A percentile compares a stretch with the other conserved stretches of the same genome.
These are phyloP conservation scores for Penicillium maclennaniae DNA, from an alignment of 495 filamentous ascomycete genomes.

Conservation along the genomic window DNA sequence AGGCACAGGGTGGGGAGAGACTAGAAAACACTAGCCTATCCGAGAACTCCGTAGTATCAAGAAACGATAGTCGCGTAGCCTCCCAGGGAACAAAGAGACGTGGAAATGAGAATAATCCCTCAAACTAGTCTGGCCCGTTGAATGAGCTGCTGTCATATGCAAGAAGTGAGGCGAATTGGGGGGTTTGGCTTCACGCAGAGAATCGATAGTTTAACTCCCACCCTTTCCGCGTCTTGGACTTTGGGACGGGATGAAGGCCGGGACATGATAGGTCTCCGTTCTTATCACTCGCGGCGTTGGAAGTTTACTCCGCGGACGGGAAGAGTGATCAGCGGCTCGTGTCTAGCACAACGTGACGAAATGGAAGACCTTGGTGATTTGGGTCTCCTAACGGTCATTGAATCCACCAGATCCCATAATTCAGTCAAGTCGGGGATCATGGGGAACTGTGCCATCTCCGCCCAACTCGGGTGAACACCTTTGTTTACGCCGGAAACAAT, in stretches of 20 bases:
- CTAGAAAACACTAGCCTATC: conserved; percentile 2
- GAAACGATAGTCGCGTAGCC: background rate
- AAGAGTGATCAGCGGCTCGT: conserved; percentile 10
- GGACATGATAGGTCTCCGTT: conserved; percentile 12
- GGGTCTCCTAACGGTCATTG: background rate
- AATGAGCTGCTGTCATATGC: conserved; percentile 1
- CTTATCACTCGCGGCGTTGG: background rate
- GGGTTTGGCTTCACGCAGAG: background rate
- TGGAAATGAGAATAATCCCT: background rate
- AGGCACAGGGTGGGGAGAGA: conserved; percentile 1
- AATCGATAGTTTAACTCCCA: conserved; percentile 7
- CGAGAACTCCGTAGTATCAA: background rate
- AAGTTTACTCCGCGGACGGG: conserved; percentile 2
- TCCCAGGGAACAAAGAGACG: background rate
- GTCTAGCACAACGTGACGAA: background rate
- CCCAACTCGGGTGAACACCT: background rate
- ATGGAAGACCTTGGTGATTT: background rate
- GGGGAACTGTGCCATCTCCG: background rate
- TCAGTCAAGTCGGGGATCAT: background rate
- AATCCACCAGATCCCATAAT: background rate
- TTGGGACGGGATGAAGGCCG: conserved; percentile 11
- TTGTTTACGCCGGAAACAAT: background rate
- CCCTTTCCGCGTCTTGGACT: conserved; percentile 1
- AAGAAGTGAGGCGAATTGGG: background rate
- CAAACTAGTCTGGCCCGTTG: background rate